A percentile compares a stretch with the other conserved stretches of the same genome.
Conservation (phyloP, 257 asterid species). For the Linderniella brevidens region DNA sequence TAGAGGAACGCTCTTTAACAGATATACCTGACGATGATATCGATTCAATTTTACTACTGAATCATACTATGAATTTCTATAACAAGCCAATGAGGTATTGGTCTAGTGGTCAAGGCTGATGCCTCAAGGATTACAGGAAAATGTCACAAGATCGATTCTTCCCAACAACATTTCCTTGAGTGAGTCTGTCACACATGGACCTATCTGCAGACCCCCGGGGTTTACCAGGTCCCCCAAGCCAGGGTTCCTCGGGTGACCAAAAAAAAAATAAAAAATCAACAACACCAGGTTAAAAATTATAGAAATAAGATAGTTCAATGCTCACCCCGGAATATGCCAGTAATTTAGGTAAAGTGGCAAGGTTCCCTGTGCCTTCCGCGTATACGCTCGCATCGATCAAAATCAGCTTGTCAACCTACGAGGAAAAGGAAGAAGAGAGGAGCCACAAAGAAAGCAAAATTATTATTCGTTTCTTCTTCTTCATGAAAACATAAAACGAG, state of each 20-base stretch:
- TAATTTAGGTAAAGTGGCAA: slow-evolving; percentile 56
- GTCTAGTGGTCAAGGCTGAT: no score
- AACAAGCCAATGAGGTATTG: no score
- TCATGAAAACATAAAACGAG: not conserved
- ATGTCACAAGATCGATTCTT: no score
- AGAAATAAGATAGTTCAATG: not conserved
- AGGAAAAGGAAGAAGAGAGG: slow-evolving; percentile 10
- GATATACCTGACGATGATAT: no score
- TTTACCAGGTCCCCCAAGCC: no score
- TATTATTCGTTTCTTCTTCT: not conserved
- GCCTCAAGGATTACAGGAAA: no score
- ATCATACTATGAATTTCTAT: no score
- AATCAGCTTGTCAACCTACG: slow-evolving; percentile 73
- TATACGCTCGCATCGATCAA: slow-evolving; percentile 91
- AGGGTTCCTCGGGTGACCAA: no score
- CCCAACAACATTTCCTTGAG: no score
- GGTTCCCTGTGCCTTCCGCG: slow-evolving; percentile 87
- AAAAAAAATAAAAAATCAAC: not conserved
- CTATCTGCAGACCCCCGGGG: no score
- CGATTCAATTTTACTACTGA: no score
- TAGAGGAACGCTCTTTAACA: slow-evolving; percentile 53
- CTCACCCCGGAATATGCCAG: slow-evolving; percentile 85
- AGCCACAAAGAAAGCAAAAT: not conserved
- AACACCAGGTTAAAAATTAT: not conserved
- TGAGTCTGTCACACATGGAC: no score